Conservation (phyloP, 2,329 filamentous ascomycete genomes). For the Diaporthe ilicicola region DNA sequence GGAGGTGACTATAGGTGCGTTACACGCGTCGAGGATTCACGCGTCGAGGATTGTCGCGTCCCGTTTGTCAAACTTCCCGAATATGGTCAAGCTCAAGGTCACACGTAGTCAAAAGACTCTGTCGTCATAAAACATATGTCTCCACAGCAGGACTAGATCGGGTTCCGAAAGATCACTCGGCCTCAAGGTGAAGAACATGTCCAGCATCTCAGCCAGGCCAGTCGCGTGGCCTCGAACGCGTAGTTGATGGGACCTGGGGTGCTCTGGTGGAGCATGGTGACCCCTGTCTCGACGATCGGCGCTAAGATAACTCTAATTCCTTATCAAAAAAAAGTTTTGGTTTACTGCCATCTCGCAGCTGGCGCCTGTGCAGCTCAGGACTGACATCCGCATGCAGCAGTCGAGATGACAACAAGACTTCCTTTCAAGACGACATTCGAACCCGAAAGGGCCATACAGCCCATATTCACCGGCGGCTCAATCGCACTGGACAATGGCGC, state of each 20-base stretch:
- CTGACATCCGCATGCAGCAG: constrained; percentile 26
- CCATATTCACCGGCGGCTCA: constrained; percentile 92
- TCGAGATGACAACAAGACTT: constrained; percentile 67
- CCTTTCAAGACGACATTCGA: constrained; percentile 89
- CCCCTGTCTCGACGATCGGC: constrained; percentile 27
- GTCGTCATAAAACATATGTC: no score
- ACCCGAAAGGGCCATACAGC: constrained; percentile 81
- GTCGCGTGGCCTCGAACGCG: background rate
- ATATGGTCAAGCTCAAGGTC: no score
- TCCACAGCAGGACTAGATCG: no score
- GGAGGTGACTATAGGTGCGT: background rate
- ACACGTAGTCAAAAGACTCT: no score
- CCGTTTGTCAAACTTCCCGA: background rate
- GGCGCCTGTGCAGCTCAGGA: constrained; percentile 34
- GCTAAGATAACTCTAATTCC: constrained; percentile 50
- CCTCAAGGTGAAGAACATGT: no score
- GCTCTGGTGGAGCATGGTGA: background rate
- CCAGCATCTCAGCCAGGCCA: background rate
- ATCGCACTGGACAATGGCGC: constrained; percentile 85
- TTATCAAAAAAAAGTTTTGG: constrained; percentile 38
- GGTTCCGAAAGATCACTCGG: no score
- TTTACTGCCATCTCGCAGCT: background rate
- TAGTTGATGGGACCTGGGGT: background rate
- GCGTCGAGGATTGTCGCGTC: background rate
- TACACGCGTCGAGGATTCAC: background rate